Conservation (phyloP, 345 rosid species). For the Triadica sebifera region DNA sequence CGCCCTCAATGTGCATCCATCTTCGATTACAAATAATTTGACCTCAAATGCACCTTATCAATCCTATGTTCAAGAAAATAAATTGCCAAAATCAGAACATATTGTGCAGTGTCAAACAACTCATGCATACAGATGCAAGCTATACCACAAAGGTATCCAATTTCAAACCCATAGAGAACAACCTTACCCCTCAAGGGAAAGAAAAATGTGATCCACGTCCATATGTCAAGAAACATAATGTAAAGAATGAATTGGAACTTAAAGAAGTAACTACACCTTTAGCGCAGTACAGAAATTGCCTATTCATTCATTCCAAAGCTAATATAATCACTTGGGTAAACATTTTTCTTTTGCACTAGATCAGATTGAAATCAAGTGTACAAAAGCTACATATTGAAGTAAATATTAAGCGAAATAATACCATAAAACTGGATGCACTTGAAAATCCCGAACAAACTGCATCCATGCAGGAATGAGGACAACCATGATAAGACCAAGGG, state of each 20-base stretch:
- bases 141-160: not conserved
- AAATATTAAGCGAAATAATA: conserved; percentile 28
- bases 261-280: not conserved
- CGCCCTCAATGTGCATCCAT: too few relatives aligned
- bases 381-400: not conserved
- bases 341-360: too few relatives aligned
- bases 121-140: too few relatives aligned
- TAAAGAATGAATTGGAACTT: not conserved
- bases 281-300: not conserved
- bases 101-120: not conserved
- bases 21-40: not conserved
- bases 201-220: not conserved
- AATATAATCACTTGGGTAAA: too few relatives aligned
- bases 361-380: too few relatives aligned
- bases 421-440: conserved; percentile 80
- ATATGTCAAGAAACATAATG: not conserved
- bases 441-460: conserved; percentile 72
- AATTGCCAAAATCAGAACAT: not conserved
- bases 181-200: not conserved
- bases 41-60: not conserved
- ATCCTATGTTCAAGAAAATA: not conserved
- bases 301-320: not conserved
- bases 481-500: conserved; percentile 47
- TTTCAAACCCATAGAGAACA: not conserved
- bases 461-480: conserved; percentile 74